Base-by-base conservation (phyloP, 768 basidiomycete genomes). In the Mrakia frigida region DNA sequence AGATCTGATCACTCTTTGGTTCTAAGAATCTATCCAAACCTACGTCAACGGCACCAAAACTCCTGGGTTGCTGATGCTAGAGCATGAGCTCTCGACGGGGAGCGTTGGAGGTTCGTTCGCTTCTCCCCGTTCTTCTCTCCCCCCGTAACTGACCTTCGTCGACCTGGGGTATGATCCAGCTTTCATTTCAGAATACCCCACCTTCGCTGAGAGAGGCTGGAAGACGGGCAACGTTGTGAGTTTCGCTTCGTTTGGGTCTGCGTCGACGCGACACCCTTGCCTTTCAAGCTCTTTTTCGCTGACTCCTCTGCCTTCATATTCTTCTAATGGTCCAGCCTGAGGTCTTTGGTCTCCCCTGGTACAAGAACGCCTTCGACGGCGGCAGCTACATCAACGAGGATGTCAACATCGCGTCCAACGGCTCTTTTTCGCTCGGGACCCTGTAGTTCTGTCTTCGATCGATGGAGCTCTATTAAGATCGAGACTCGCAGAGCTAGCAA, bases 11-110 rank as follows among this genome's bases (percentile, higher is more conserved):
- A 56, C 56, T 56, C 3, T 9, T 13, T 28, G 25, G 9, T 28
- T 13, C 6, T 25, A 7, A 35, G 71, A 35, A 1, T 9, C 11
- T 6, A 53, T 72, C 23, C 33, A 56, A 21, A 21, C 35, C 46
- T 93, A 77, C 77, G 73, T 81, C 41, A 67, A 81, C 85, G 91
- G 89, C 43, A 84, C 91, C 70, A 93, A 93, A 82, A 84, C 83
- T 16, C 90, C 92, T 3, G 94, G 94, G 43, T 87, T 94, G 33
- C 85, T 93, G 77, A 86, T 92, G 74, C 86, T 96, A 77, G 91
- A 96, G 82, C 94, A 98, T 83, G 95, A 96, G 83, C 84, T 90
- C 41, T 87, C 86, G 46, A 83, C 87, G 56, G 82, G 85, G 78
- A 85, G 90, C 43, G 89, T 92, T 37, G 80, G 4, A 77, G 88